Evolutionary conservation across 176 grass and related monocot genomes (phyloP).

Genomic region (Saccharum spontaneum): DNA sequence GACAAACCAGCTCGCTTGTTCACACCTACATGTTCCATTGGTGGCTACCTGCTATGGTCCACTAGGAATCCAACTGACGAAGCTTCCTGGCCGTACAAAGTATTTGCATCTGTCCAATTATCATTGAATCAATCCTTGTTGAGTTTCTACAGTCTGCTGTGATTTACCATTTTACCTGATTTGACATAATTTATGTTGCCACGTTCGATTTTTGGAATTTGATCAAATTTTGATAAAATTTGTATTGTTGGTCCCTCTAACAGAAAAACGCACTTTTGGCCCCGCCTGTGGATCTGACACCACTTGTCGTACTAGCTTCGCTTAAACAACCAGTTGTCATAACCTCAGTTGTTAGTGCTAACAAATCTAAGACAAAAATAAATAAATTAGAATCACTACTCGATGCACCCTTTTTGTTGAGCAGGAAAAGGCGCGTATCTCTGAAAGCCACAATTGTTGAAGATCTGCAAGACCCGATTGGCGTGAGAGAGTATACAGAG

Average conservation of each 20-base stretch:
- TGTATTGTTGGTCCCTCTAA: too few species aligned
- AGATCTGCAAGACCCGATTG: neutral
- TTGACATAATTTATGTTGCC: constrained; percentile 1
- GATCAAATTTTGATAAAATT: too few species aligned
- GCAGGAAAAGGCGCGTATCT: neutral
- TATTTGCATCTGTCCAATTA: neutral
- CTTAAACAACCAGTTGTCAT: neutral
- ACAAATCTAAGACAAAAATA: neutral
- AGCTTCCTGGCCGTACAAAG: neutral
- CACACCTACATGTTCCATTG: neutral
- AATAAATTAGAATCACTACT: neutral
- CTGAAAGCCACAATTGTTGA: neutral
- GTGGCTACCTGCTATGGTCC: neutral
- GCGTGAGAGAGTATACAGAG: too few species aligned
- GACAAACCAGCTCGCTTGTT: neutral
- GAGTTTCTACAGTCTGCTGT: neutral
- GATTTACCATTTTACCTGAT: neutral
- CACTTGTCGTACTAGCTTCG: too few species aligned
- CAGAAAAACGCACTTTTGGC: neutral
- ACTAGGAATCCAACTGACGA: neutral
- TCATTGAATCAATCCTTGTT: neutral
- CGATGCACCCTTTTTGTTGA: neutral
- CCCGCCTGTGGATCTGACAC: neutral
- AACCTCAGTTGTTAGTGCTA: neutral
- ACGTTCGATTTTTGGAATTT: neutral